Evolutionary conservation across 805 yeast genomes (phyloP), one percentile per base, ranked within the genome.

Genomic region (Ogataea pilisensis): DNA sequence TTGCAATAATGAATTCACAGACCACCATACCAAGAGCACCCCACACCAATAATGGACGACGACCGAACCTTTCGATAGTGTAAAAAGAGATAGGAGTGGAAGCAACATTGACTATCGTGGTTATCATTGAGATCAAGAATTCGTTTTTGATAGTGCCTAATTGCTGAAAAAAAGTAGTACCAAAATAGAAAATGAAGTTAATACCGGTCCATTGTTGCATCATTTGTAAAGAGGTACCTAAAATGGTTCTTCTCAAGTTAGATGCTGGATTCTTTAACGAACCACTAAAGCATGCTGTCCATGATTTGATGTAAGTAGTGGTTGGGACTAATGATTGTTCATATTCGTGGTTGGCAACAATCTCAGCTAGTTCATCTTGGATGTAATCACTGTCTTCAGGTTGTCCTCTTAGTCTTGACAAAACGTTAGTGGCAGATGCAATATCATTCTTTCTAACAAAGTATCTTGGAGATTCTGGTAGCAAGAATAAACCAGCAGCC

Each of bases 391-490:
- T 65, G 54, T 70, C 73, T 12, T 46, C 48, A n/a, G 76, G 75
- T 49, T 71, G 68, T 34, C 78, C 71, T 60, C 84, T 68, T 34
- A 84, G 64, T 49, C 69, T 72, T 12, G 80, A 57, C 47, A 85
- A 66, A 21, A 81, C 72, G 20, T 65, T 55, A 25, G 75, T 65
- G 2, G 90, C 91, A 33, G 72, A 68, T n/a, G 73, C 80, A 39
- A 75, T 54, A 20, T 72, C 62, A 46, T 75, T 76, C 48, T 76
- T 75, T 37, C 75, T 75, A 24, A 86, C 80, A 45, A 64, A 75
- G 63, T 65, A 86, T 54, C 95, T 72, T 30, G 95, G 95, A 32
- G 85, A 72, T 55, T 85, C 95, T 20, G 95, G 90, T 31, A 85
- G 66, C 48, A 80, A 69, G 37, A 75, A 57, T 63, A 86, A 68